Conservation (phyloP, 164 flowering plant genomes). For the Chimonanthus salicifolius region DNA sequence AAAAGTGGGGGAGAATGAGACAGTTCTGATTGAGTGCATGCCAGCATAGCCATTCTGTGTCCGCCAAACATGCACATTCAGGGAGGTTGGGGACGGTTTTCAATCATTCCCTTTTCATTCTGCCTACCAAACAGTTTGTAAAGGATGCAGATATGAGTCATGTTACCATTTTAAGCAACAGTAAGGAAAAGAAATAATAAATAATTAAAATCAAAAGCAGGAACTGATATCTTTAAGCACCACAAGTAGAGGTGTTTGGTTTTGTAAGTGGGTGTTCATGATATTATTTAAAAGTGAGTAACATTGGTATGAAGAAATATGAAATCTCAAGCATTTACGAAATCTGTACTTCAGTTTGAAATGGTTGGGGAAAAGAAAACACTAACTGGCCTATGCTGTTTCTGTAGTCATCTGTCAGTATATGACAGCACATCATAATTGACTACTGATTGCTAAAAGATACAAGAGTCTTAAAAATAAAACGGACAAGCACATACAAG, state of each 20-base stretch:
- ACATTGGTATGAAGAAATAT: not conserved
- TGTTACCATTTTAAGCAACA: not conserved
- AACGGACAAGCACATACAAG: not conserved
- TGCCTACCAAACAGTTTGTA: no score
- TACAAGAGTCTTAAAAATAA: not conserved
- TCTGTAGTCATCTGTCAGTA: not conserved
- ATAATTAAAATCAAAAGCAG: not conserved
- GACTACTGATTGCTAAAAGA: not conserved
- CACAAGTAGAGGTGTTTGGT: not conserved
- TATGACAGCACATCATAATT: not conserved
- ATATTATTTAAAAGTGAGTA: not conserved
- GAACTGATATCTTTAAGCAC: not conserved
- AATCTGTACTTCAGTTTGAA: not conserved
- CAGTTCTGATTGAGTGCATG: no score
- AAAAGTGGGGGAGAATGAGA: no score
- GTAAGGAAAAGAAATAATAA: not conserved
- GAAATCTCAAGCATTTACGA: not conserved
- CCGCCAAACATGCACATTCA: no score
- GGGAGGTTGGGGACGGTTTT: no score
- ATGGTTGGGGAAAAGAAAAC: not conserved
- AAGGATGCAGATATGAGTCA: no score
- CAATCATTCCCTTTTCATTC: no score
- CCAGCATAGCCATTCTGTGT: no score
- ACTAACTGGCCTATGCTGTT: not conserved
- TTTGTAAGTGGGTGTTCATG: not conserved